Conservation (phyloP, 1,284 basidiomycete genomes). For the Ceratobasidium sp. region DNA sequence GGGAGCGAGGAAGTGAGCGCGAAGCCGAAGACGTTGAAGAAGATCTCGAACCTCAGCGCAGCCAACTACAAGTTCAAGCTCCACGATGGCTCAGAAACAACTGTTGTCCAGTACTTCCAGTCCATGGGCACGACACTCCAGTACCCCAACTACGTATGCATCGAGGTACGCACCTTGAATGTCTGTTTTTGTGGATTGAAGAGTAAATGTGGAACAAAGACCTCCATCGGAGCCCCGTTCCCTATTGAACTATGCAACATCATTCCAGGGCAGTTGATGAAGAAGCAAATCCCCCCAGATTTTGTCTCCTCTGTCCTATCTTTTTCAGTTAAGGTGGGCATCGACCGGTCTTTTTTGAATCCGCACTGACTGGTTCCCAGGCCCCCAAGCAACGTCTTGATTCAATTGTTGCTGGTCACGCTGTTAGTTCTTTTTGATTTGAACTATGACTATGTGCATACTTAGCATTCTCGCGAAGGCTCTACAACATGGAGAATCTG, state of each 20-base stretch:
- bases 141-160: constrained; percentile 35
- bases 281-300: constrained; percentile 72
- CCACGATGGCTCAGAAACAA: constrained; percentile 38
- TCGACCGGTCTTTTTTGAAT: background rate
- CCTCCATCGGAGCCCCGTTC: constrained; percentile 45
- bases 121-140: constrained; percentile 18
- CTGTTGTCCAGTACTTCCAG: constrained; percentile 38
- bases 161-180: constrained; percentile 17
- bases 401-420: constrained; percentile 8
- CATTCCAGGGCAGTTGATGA: constrained; percentile 72
- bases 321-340: constrained; percentile 64
- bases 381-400: constrained; percentile 22
- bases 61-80: constrained; percentile 60
- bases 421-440: background rate
- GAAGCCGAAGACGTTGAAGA: constrained; percentile 61
- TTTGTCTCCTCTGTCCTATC: constrained; percentile 68
- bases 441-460: too few relatives aligned
- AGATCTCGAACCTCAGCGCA: constrained; percentile 60
- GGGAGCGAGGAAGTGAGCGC: constrained; percentile 38
- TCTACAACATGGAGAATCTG: constrained; percentile 39
- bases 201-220: background rate
- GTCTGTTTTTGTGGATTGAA: background rate
- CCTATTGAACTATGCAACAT: constrained; percentile 73
- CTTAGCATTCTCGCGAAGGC: constrained; percentile 7
- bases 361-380: background rate